Percentiles rank a stretch among this genome's conserved stretches.
Conservation (phyloP, 2,329 filamentous ascomycete genomes). For the Colletotrichum eremochloae region DNA sequence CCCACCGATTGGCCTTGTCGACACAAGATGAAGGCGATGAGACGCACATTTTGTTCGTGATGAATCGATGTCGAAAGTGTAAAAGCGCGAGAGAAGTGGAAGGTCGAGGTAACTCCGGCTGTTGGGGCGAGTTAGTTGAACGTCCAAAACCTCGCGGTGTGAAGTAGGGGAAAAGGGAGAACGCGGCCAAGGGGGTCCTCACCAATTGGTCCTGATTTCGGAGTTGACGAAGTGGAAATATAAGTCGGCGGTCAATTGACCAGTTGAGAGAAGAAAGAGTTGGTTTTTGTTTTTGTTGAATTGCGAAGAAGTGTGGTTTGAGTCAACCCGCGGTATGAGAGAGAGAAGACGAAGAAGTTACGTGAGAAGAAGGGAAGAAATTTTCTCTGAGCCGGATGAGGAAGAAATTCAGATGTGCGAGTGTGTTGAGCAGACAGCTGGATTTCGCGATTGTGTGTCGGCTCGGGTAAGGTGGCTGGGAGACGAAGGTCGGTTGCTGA, state of each 20-base stretch:
- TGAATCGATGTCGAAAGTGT: neutral
- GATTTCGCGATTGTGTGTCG: neutral
- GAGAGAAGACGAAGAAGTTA: neutral
- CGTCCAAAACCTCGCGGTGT: neutral
- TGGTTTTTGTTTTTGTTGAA: neutral
- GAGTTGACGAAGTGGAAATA: neutral
- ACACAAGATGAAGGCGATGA: neutral
- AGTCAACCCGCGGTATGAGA: neutral
- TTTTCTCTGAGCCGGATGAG: neutral
- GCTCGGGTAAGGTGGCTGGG: constrained; percentile 35
- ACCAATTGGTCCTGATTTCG: neutral
- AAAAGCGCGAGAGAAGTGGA: neutral
- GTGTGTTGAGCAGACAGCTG: neutral
- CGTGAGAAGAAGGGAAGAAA: constrained; percentile 11
- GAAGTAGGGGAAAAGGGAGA: neutral
- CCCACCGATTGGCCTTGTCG: constrained; percentile 8
- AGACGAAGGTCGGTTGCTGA: neutral
- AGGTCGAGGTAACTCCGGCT: constrained; percentile 1
- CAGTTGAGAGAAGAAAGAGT: neutral
- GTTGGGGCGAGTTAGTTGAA: neutral
- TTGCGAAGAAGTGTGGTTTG: neutral
- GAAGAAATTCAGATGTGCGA: neutral
- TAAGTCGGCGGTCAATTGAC: neutral
- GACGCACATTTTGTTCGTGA: constrained; percentile 13
- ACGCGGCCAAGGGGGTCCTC: neutral